phyloP scores from a whole-genome alignment of 768 basidiomycete genomes.

The Calocera cornea region DNA sequence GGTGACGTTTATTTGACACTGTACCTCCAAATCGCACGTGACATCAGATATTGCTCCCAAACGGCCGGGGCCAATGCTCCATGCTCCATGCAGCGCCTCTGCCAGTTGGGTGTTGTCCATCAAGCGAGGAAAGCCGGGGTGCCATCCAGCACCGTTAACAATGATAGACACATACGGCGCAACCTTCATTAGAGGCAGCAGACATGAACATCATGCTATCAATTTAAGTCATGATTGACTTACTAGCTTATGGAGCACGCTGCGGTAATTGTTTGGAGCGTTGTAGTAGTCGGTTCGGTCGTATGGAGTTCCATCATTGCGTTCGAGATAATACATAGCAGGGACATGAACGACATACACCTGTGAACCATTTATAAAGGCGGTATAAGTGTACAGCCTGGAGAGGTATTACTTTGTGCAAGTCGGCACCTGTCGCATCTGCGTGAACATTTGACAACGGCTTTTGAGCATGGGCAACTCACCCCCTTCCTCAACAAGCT shows the following conservation, averaged over 20 bases:
- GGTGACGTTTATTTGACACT: too few species aligned
- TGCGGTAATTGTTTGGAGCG: slow-evolving; percentile 50
- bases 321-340: slow-evolving; percentile 44
- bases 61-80: slow-evolving; percentile 34
- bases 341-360: slow-evolving; percentile 64
- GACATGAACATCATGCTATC: not conserved
- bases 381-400: not conserved
- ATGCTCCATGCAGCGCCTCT: slow-evolving; percentile 36
- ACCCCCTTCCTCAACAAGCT: slow-evolving; percentile 43
- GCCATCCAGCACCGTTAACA: slow-evolving; percentile 80
- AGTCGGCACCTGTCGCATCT: slow-evolving; percentile 34
- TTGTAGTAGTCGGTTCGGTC: slow-evolving; percentile 57
- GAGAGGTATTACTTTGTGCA: slow-evolving; percentile 37
- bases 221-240: slow-evolving; percentile 5
- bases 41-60: slow-evolving; percentile 74
- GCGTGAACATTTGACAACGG: not conserved
- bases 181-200: slow-evolving; percentile 33
- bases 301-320: slow-evolving; percentile 43
- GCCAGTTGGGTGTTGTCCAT: slow-evolving; percentile 55
- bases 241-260: slow-evolving; percentile 57
- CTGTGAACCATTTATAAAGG: slow-evolving; percentile 24
- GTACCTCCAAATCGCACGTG: slow-evolving; percentile 74
- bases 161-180: slow-evolving; percentile 77
- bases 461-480: slow-evolving; percentile 13
- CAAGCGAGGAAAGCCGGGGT: slow-evolving; percentile 58